Base-by-base conservation (phyloP, 768 basidiomycete species). In the Suillus tomentosus region DNA sequence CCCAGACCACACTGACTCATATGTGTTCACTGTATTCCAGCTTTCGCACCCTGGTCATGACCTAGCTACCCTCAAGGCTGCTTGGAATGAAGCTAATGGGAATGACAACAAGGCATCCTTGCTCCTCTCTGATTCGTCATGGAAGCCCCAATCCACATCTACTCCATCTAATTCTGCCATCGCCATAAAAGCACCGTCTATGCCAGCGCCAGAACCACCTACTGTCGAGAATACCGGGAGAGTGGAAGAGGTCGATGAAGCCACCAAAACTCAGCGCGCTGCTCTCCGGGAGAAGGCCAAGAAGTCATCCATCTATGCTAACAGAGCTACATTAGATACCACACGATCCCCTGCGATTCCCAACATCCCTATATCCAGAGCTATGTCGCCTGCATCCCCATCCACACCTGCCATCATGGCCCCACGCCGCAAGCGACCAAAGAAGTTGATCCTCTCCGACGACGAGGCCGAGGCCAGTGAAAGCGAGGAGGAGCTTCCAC, bases 261-360 rank as follows among this genome's bases (percentile, higher is more conserved):
- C 87, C n/a, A 82, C 80, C 47, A 87, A 86, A 68, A 89, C 88
- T 2, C 85, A 81, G 66, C 82, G 88, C 65, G 84, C 82, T 22
- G 87, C 89, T 40, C 81, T 80, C 64, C 87, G 81, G 71, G 90
- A 92, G 76, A 88, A 91, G 74, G 90, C 87, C 24, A 92, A 90
- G 75, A 89, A 85, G 70, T 93, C 92, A n/a, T 82, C 87, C 73
- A 94, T 94, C 58, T 93, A 93, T 68, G 87, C 88, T 48, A 89
- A 88, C 67, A 84, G 89, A 62, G 74, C 81, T 45, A 76, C 77
- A 36, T 77, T 88, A 42, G 84, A 85, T 62, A 77, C 75, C 57
- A 84, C 77, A 61, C 77, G 77, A 34, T 43, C 63, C n/a, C 48
- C 67, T 58, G 74, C 79, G 1, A 56, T 64, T 3, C 70, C 72